Conservation (phyloP, 2,329 filamentous ascomycete species). For the Arthrinium phaeospermum region DNA sequence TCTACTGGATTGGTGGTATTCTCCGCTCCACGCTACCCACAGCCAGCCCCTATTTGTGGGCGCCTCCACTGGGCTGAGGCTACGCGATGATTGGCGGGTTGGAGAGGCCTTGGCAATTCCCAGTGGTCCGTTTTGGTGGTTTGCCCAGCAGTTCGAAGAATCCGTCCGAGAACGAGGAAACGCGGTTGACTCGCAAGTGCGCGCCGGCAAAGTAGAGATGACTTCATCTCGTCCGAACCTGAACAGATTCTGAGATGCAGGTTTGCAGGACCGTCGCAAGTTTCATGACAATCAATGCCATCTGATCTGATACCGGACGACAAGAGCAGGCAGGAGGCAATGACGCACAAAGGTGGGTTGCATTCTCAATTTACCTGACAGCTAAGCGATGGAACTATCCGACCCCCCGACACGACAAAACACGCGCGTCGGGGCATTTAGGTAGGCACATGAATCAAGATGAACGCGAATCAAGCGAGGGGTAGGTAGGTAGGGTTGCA, state of each 20-base stretch:
- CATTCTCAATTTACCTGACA: background rate
- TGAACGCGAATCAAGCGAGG: background rate
- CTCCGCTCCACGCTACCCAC: background rate
- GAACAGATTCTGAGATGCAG: background rate
- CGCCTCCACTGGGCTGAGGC: background rate
- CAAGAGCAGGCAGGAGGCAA: background rate
- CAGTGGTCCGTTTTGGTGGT: background rate
- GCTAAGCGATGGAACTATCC: constrained; percentile 5
- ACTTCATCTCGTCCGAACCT: background rate
- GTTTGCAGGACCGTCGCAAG: background rate
- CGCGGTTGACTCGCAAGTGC: background rate
- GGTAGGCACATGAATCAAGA: background rate
- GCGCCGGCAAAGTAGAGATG: background rate
- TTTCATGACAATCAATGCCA: background rate
- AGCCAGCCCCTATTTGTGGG: background rate
- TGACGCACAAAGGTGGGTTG: background rate
- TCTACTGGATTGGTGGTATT: background rate
- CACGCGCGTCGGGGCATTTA: too few relatives aligned
- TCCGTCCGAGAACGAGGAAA: background rate
- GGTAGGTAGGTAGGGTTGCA: background rate
- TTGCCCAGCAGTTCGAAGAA: background rate
- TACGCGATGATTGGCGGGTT: background rate
- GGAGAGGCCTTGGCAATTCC: background rate
- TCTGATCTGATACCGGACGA: background rate
- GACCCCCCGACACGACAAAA: background rate